Base-by-base conservation (phyloP, 768 basidiomycete species). In the Dacryopinax spathularia region DNA sequence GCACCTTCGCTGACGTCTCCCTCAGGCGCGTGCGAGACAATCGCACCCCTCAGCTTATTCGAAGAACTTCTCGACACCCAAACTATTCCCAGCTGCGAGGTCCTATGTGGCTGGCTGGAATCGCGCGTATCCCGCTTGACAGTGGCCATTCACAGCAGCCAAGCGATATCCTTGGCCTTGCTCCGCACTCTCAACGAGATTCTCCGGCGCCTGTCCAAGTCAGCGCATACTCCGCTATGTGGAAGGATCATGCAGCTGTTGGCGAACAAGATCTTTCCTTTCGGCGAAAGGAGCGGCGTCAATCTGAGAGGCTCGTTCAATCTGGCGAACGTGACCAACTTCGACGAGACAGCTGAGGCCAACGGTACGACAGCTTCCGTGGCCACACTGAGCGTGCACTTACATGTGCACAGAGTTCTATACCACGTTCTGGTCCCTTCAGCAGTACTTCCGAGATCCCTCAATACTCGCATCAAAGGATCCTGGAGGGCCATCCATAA, bases 41-140 rank as follows among this genome's bases (percentile, higher is more conserved):
- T 80, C 1, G 85, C 91, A 66, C 85, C 89, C 0, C 84, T 92
- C 65, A 77, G 77, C 34, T 78, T 88, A 15, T 80, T 92, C 0
- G 86, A 90, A 70, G 89, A 91, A 69, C 78, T 94, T 20, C 77
- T 94, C 60, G 91, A 94, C 72, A 84, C 83, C 0, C 89, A 92
- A 66, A 92, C 91, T 5, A 87, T 94, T 66, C 73, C 78, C 0
- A 91, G 89, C 18, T 93, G 91, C 70, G 89, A 89, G 10, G 85
- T 88, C 66, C 83, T 94, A 25, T 91, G 93, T 75, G 85, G 85
- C 2, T 94, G 90, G 88, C 86, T 93, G 59, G 91, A 94, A 75
- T 73, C 73, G 63, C 84, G 88, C 29, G 81, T 85, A 0, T 74
- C 77, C 16, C 80, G 87, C 16, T 78, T 93, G 35, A 93, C 89